These are phyloP conservation scores for Tricholoma terreum DNA, from an alignment of 768 basidiomycete species.

Conservation along the genomic window DNA sequence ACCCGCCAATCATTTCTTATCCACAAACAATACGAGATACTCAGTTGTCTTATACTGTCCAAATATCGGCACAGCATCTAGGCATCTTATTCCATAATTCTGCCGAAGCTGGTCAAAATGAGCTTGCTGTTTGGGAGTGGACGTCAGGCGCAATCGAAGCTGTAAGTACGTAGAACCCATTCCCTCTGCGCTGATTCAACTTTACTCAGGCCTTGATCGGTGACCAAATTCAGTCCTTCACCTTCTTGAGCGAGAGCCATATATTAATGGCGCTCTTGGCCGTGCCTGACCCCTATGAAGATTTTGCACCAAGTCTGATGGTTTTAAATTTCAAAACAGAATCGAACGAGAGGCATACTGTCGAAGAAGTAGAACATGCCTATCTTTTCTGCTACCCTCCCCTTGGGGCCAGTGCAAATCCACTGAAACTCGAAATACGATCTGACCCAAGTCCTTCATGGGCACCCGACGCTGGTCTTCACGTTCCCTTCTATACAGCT, in stretches of 20 bases:
- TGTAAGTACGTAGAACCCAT: slow-evolving; percentile 35
- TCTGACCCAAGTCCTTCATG: slow-evolving; percentile 53
- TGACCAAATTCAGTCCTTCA: slow-evolving; percentile 35
- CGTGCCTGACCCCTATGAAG: slow-evolving; percentile 17
- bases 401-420: slow-evolving; percentile 23
- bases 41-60: slow-evolving; percentile 43
- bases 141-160: slow-evolving; percentile 47
- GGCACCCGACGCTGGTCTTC: slow-evolving; percentile 29
- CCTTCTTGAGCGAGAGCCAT: slow-evolving; percentile 40
- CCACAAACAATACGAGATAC: slow-evolving; percentile 18
- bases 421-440: slow-evolving; percentile 41
- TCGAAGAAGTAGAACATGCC: slow-evolving; percentile 30
- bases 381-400: slow-evolving; percentile 43
- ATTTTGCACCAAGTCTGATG: slow-evolving; percentile 25
- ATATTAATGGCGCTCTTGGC: slow-evolving; percentile 33
- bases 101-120: slow-evolving; percentile 32
- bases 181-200: not conserved
- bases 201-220: slow-evolving; percentile 22
- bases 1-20: slow-evolving; percentile 30
- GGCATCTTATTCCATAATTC: slow-evolving; percentile 43
- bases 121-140: slow-evolving; percentile 67
- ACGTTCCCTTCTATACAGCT: slow-evolving; percentile 48
- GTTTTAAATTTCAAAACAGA: slow-evolving; percentile 41
- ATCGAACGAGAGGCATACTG: slow-evolving; percentile 22
- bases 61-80: slow-evolving; percentile 50